Conservation (phyloP, 148 eudicot species). For the Silene latifolia region DNA sequence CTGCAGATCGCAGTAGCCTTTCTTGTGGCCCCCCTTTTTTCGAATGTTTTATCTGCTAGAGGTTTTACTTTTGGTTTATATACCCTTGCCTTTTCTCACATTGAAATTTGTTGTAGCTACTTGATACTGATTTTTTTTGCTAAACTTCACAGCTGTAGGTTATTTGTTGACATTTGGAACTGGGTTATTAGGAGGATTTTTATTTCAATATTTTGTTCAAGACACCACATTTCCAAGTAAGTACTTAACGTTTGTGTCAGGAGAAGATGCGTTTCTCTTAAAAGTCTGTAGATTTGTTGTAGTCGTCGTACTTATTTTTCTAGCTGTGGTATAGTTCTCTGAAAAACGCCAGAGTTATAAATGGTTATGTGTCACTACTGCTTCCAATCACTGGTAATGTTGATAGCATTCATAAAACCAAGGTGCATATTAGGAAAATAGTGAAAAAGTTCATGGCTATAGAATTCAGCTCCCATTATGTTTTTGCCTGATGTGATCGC, state of each 20-base stretch:
- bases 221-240: constrained; percentile 87
- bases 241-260: constrained; percentile 13
- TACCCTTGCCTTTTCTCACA: constrained; percentile 6
- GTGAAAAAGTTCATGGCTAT: too few relatives aligned
- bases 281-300: background rate
- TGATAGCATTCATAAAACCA: too few relatives aligned
- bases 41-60: constrained; percentile 69
- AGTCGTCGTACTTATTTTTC: background rate
- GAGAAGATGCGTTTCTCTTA: constrained; percentile 4
- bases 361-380: too few relatives aligned
- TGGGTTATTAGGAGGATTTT: constrained; percentile 71
- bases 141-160: constrained; percentile 58
- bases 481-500: too few relatives aligned
- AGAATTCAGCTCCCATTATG: too few relatives aligned
- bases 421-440: too few relatives aligned
- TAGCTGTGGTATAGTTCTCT: background rate
- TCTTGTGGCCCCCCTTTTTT: constrained; percentile 63
- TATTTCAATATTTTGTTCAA: constrained; percentile 66
- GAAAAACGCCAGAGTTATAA: too few relatives aligned
- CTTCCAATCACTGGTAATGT: too few relatives aligned
- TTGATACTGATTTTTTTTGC: constrained; percentile 12
- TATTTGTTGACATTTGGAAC: constrained; percentile 67
- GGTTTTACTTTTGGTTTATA: constrained; percentile 43
- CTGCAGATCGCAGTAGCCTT: constrained; percentile 82
- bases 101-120: background rate